A percentile compares a stretch with the other conserved stretches of the same genome.
phyloP scores from a whole-genome alignment of 352 stramenopile species.

The Pythium grandisporangium region DNA sequence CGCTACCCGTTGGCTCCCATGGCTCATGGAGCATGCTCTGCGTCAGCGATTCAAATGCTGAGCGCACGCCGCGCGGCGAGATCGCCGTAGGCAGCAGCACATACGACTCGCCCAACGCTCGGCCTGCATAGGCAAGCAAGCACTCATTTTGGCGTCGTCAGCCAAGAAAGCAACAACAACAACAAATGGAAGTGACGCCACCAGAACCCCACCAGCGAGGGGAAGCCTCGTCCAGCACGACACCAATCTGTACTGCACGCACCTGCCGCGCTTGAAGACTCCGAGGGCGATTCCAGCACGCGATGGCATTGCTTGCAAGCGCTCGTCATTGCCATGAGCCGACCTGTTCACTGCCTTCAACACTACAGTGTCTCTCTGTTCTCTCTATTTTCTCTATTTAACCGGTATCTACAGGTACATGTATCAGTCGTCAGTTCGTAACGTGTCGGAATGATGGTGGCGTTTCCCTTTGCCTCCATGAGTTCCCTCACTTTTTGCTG shows the following conservation, averaged over 20 bases:
- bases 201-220: too few relatives aligned
- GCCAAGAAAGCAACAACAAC: too few relatives aligned
- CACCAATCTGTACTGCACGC: neutral
- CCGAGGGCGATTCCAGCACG: conserved; percentile 15
- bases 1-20: conserved; percentile 13
- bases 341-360: too few relatives aligned
- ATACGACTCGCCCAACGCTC: conserved; percentile 56
- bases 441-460: too few relatives aligned
- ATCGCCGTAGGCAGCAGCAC: conserved; percentile 62
- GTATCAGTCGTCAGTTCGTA: too few relatives aligned
- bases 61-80: conserved; percentile 26
- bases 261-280: conserved; percentile 7
- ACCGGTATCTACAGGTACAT: too few relatives aligned
- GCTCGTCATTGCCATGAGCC: conserved; percentile 5
- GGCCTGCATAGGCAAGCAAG: too few relatives aligned
- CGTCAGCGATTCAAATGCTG: conserved; percentile 14
- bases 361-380: neutral
- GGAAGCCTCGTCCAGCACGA: too few relatives aligned
- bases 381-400: conserved; percentile 2
- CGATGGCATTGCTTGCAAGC: conserved; percentile 22
- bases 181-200: too few relatives aligned
- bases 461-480: too few relatives aligned
- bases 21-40: conserved; percentile 15
- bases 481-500: too few relatives aligned
- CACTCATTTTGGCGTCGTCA: too few relatives aligned